Percentiles rank a stretch among this genome's conserved stretches.
Evolutionary conservation across 2,329 filamentous ascomycete genomes (phyloP).

Genomic region (Metarhizium anisopliae): DNA sequence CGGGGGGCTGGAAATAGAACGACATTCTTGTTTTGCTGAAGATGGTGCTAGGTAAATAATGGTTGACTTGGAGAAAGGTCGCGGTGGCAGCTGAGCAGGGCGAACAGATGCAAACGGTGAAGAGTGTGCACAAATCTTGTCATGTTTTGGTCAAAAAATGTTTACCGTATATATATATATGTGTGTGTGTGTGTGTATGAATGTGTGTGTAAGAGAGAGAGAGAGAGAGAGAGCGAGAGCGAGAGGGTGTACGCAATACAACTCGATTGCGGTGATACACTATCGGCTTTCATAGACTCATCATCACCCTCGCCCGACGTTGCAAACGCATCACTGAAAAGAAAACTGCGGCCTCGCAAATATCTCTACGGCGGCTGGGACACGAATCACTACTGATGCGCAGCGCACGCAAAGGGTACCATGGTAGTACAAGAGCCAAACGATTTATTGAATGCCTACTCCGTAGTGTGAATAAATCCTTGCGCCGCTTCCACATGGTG

Average conservation of each 20-base stretch:
- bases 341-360: not conserved
- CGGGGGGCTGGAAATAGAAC: conserved; percentile 16
- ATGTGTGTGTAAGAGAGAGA: no score
- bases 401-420: not conserved
- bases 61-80: no score
- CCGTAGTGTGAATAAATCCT: not conserved
- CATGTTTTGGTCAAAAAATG: no score
- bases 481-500: not conserved
- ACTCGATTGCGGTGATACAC: not conserved
- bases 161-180: no score
- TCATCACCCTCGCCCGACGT: not conserved
- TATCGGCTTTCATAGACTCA: not conserved
- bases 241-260: no score
- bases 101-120: not conserved
- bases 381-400: not conserved
- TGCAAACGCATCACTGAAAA: not conserved
- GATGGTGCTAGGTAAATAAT: no score
- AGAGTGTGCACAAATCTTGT: not conserved
- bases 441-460: not conserved
- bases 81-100: not conserved
- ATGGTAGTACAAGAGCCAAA: not conserved
- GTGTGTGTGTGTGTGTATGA: no score
- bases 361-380: not conserved
- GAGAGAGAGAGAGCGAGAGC: no score
- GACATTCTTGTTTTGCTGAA: conserved; percentile 11